phyloP scores from a whole-genome alignment of 768 basidiomycete species.

The Pleurotus djamor region DNA sequence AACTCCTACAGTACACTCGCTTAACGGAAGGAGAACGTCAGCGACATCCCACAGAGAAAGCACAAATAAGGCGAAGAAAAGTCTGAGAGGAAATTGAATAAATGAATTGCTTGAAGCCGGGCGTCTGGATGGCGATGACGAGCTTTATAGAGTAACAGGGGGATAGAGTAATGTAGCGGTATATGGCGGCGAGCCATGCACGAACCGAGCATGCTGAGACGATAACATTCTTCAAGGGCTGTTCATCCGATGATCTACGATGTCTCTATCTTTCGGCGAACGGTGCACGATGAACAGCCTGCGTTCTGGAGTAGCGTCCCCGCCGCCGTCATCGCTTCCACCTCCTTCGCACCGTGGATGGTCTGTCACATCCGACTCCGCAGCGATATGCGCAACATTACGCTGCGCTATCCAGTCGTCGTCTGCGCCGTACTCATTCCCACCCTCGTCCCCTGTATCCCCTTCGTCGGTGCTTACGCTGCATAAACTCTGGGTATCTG shows the following conservation, averaged over 20 bases:
- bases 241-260: constrained; percentile 11
- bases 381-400: constrained; percentile 8
- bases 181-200: neutral
- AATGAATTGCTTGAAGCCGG: neutral
- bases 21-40: neutral
- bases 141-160: neutral
- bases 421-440: constrained; percentile 14
- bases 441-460: constrained; percentile 14
- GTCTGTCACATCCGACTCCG: constrained; percentile 3
- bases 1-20: too few species aligned
- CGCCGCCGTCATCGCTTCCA: constrained; percentile 15
- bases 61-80: neutral
- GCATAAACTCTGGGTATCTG: constrained; percentile 14
- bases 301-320: constrained; percentile 22
- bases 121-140: neutral
- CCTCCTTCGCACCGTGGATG: neutral
- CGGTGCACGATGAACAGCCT: constrained; percentile 12
- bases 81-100: neutral
- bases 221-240: constrained; percentile 9
- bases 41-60: neutral
- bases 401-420: constrained; percentile 5
- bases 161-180: constrained; percentile 4
- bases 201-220: neutral
- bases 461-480: constrained; percentile 20
- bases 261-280: constrained; percentile 7